Evolutionary conservation across 2,329 filamentous ascomycete species (phyloP).

Genomic region (Dendrostoma leiphaemia): DNA sequence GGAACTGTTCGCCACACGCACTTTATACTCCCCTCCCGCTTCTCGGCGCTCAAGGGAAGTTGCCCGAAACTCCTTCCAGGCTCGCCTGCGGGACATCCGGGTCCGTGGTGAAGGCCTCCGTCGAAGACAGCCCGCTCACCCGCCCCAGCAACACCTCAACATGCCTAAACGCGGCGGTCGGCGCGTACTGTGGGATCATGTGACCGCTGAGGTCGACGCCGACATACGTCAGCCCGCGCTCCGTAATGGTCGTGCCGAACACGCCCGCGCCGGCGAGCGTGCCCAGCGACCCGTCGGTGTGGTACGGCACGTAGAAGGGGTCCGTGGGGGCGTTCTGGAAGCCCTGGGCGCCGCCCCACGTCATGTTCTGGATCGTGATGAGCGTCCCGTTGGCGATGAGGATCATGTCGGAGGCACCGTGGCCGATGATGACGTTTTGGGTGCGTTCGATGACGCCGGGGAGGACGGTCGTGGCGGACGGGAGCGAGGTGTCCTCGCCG

Average conservation of each 20-base stretch:
- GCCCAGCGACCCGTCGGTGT: conserved; percentile 38
- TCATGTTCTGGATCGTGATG: conserved; percentile 73
- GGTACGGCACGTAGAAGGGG: conserved; percentile 66
- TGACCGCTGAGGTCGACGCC: conserved; percentile 65
- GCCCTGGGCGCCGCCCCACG: conserved; percentile 66
- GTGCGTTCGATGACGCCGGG: conserved; percentile 69
- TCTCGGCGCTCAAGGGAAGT: neutral
- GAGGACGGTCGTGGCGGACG: conserved; percentile 33
- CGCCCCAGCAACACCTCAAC: conserved; percentile 74
- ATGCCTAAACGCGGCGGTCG: conserved; percentile 66
- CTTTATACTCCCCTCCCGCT: too few species aligned
- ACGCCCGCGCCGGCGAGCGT: conserved; percentile 62
- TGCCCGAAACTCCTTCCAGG: conserved; percentile 3
- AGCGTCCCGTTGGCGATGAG: conserved; percentile 65
- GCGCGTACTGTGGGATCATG: conserved; percentile 67
- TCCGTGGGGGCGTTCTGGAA: conserved; percentile 58
- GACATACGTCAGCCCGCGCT: conserved; percentile 73
- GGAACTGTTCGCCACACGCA: too few species aligned
- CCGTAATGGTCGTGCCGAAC: conserved; percentile 68
- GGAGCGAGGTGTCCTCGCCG: conserved; percentile 25
- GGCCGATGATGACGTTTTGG: conserved; percentile 67
- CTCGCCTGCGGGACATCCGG: conserved; percentile 23
- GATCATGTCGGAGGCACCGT: conserved; percentile 66
- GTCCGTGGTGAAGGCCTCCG: conserved; percentile 36
- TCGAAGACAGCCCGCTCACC: conserved; percentile 52